Evolutionary conservation across 2,329 filamentous ascomycete species (phyloP).

Genomic region (Drechslera avenae): DNA sequence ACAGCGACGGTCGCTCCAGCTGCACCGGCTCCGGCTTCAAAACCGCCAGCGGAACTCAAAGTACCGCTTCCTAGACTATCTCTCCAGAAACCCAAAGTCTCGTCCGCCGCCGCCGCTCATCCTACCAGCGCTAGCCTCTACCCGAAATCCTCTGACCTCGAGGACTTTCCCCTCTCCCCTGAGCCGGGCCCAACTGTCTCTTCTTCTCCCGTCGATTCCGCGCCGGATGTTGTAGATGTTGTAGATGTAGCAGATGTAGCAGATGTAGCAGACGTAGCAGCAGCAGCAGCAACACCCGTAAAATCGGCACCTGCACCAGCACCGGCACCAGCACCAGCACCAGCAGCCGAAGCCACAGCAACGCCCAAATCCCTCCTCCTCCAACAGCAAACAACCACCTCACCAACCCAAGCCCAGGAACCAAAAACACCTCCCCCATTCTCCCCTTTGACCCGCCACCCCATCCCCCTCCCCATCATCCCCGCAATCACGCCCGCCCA

Average conservation of each 20-base stretch:
- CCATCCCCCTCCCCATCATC: conserved; percentile 19
- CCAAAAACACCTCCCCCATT: conserved; percentile 15
- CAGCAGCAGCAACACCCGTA: too few species aligned
- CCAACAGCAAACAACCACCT: conserved; percentile 1
- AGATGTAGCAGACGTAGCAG: too few species aligned
- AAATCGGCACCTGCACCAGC: too few species aligned
- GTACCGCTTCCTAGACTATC: conserved; percentile 14
- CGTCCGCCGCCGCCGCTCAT: neutral
- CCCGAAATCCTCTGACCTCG: conserved; percentile 1
- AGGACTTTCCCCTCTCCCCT: conserved; percentile 8
- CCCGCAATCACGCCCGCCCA: conserved; percentile 40
- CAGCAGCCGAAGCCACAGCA: neutral
- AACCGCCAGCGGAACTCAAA: conserved; percentile 5
- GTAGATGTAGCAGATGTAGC: too few species aligned
- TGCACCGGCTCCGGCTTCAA: conserved; percentile 6
- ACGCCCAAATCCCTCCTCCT: neutral
- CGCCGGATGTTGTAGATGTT: neutral
- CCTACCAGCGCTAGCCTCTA: conserved; percentile 4
- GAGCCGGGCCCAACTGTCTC: conserved; percentile 8
- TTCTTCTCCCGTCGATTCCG: conserved; percentile 6
- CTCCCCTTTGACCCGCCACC: conserved; percentile 28
- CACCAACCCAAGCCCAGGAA: neutral
- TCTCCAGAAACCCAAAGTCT: conserved; percentile 14
- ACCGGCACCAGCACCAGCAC: too few species aligned
- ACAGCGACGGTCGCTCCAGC: neutral